phyloP scores from a whole-genome alignment of 805 yeast genomes.

The Candida argentea region DNA sequence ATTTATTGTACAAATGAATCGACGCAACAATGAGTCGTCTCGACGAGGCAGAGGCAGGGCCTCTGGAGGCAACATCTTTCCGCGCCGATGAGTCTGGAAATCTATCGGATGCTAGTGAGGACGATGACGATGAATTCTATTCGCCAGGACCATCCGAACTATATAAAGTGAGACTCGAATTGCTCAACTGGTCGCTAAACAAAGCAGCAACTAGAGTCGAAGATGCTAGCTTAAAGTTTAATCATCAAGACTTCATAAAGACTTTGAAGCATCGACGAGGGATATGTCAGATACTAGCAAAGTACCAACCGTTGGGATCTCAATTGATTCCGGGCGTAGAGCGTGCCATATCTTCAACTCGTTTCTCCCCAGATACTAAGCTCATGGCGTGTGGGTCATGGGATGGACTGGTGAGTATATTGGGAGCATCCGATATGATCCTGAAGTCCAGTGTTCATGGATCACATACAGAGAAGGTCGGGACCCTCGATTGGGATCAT shows the following conservation, averaged over 20 bases:
- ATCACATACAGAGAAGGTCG: slow-evolving; percentile 52
- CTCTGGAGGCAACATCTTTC: no score
- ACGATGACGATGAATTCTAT: slow-evolving; percentile 66
- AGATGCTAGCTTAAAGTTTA: slow-evolving; percentile 17
- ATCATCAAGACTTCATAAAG: slow-evolving; percentile 26
- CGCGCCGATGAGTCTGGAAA: no score
- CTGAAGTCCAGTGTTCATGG: slow-evolving; percentile 22
- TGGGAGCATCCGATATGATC: slow-evolving; percentile 32
- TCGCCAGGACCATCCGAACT: slow-evolving; percentile 65
- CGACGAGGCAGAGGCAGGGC: no score
- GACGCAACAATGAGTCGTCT: no score
- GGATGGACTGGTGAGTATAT: slow-evolving; percentile 59
- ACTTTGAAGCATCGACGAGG: slow-evolving; percentile 38
- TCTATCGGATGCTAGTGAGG: slow-evolving; percentile 24
- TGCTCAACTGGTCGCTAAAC: slow-evolving; percentile 43
- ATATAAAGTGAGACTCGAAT: slow-evolving; percentile 36
- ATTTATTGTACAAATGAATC: no score
- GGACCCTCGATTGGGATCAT: slow-evolving; percentile 61
- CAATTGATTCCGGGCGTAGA: slow-evolving; percentile 50
- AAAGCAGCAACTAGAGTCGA: slow-evolving; percentile 34
- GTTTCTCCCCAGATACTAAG: slow-evolving; percentile 29
- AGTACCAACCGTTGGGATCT: slow-evolving; percentile 46
- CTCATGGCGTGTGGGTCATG: slow-evolving; percentile 66
- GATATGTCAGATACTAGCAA: slow-evolving; percentile 21
- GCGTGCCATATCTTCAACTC: slow-evolving; percentile 57